Base-by-base conservation (phyloP, 148 eudicot species). In the Chenopodium berlandieri region DNA sequence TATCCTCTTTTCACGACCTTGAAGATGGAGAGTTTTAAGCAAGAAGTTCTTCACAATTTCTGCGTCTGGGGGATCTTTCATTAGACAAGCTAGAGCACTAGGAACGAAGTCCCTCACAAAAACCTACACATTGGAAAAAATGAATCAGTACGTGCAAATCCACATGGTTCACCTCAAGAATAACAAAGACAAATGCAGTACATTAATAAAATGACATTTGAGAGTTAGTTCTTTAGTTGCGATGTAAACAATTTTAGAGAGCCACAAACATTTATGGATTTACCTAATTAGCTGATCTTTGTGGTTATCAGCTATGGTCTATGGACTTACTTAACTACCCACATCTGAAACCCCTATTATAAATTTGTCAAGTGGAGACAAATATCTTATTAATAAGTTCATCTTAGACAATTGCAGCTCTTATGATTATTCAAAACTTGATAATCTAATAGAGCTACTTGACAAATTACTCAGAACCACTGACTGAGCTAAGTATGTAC, bases 101-200 rank as follows among this genome's bases (percentile, higher is more conserved):
- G 95, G 95, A 62, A 92, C 84, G 67, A 92, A 92, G 66, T 92
- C 95, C 75, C 93, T 87, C 78, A 92, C 95, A 83, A 88, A 92
- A 63, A 92, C 93, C 95, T 92, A 86, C 82, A 40, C 30, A 60
- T 34, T 63, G 71, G 48, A 73, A 40, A 12, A 34, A 30, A 27
- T 73, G 63, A 73, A 40, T 82, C 30, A 82, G 31, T 31, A 52
- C 58, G 37, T 31, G 27, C 30, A 65, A 44, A 23, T 34, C 6
- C 22, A 30, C 8, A 19, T n/a, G 12, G 1, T 27, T 6, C 14
- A 46, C 10, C 44, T 44, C 62, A 5, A 62, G 16, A 37, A 72
- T 25, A 60, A 17, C 44, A 56, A 54, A 52, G 78, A 4, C 63
- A 54, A 48, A 30, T 16, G 65, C 37, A 27, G 77, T 9, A 23